Evolutionary conservation across 306 rosid species (phyloP).

Genomic region (Quercus cerris): DNA sequence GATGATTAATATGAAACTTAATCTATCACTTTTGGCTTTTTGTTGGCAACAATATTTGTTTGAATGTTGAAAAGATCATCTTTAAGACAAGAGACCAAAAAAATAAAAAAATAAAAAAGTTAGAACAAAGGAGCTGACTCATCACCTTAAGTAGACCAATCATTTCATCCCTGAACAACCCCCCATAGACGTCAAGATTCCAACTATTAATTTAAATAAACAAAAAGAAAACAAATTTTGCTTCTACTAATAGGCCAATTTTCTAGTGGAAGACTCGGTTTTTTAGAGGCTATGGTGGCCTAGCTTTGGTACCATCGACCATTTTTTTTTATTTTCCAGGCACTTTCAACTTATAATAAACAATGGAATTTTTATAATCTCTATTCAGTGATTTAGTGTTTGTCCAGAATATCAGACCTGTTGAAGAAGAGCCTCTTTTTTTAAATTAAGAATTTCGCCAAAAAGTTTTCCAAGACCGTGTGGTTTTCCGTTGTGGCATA

Average conservation of each 20-base stretch:
- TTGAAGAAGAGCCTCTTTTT: not conserved
- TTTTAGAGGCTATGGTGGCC: not conserved
- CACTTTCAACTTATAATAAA: not conserved
- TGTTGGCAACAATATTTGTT: not conserved
- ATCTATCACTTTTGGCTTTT: not conserved
- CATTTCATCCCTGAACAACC: not conserved
- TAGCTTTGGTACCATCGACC: not conserved
- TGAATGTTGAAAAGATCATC: not conserved
- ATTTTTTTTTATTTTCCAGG: not conserved
- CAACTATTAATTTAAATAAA: not conserved
- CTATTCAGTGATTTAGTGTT: not conserved
- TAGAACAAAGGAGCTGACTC: not conserved
- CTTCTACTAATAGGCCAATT: not conserved
- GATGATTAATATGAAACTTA: not conserved
- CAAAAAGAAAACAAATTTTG: conserved; percentile 1
- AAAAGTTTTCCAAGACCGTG: not conserved
- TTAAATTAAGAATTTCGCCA: not conserved
- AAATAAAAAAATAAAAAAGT: too few relatives aligned
- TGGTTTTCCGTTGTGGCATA: not conserved
- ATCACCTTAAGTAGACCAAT: not conserved
- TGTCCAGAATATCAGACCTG: not conserved
- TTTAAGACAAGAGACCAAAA: conserved; percentile 6
- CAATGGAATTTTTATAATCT: not conserved
- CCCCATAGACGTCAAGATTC: conserved; percentile 8
- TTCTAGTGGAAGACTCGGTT: not conserved